phyloP scores from a whole-genome alignment of 2,329 filamentous ascomycete species.

The Aspergillus flavus region DNA sequence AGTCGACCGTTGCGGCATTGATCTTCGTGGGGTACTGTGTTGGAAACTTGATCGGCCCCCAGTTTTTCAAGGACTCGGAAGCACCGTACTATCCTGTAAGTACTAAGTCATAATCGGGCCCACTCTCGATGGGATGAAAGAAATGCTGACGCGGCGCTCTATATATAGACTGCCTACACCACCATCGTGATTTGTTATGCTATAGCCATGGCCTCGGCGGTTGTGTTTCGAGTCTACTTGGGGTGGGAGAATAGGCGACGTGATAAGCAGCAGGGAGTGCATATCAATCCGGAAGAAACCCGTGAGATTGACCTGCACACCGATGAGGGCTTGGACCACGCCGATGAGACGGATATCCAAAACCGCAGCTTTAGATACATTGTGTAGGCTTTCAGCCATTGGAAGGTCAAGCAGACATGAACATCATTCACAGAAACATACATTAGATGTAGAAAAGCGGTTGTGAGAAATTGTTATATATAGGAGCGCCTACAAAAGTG shows the following conservation, averaged over 20 bases:
- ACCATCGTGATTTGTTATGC: constrained; percentile 24
- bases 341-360: constrained; percentile 25
- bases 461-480: background rate
- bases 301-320: constrained; percentile 12
- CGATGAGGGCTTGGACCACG: constrained; percentile 18
- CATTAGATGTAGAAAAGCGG: rapidly evolving
- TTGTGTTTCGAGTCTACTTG: constrained; percentile 18
- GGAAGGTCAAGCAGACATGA: background rate
- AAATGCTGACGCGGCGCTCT: background rate
- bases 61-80: constrained; percentile 19
- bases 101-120: background rate
- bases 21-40: constrained; percentile 22
- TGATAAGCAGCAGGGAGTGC: constrained; percentile 17
- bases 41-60: constrained; percentile 21
- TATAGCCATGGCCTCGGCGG: constrained; percentile 19
- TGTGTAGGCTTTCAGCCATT: constrained; percentile 9
- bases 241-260: constrained; percentile 14
- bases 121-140: background rate
- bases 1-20: constrained; percentile 18
- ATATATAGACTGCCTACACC: constrained; percentile 23
- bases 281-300: constrained; percentile 18
- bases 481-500: background rate
- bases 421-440: background rate
- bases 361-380: constrained; percentile 24
- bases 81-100: constrained; percentile 18